phyloP scores from a whole-genome alignment of 345 rosid species.

The Crucihimalaya himalaica region DNA sequence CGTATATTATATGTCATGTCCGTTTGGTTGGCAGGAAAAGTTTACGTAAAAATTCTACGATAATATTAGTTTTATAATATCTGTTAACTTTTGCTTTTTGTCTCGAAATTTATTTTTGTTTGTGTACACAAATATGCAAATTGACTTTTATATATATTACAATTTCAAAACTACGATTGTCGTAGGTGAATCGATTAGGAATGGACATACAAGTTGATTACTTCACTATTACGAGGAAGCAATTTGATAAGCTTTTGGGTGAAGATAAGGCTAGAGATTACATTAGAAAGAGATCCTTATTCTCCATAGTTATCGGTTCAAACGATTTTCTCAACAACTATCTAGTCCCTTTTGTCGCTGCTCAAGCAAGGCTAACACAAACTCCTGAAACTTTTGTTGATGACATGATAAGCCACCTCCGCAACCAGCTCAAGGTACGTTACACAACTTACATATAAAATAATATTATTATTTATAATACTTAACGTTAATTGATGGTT shows the following conservation, averaged over 20 bases:
- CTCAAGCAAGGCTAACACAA: conserved; percentile 67
- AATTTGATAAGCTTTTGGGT: conserved; percentile 69
- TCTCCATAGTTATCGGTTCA: conserved; percentile 82
- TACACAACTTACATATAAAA: background rate
- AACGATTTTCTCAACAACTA: conserved; percentile 94
- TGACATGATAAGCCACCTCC: conserved; percentile 66
- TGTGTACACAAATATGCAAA: background rate
- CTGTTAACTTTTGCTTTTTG: background rate
- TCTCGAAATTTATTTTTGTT: background rate
- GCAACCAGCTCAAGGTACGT: conserved; percentile 62
- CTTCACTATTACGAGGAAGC: conserved; percentile 69
- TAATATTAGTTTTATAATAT: background rate
- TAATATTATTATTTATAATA: too few species aligned
- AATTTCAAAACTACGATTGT: conserved; percentile 2
- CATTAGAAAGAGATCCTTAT: conserved; percentile 54
- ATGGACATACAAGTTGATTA: conserved; percentile 87
- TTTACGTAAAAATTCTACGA: background rate
- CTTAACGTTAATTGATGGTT: background rate
- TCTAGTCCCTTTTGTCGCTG: conserved; percentile 76
- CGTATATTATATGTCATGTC: background rate
- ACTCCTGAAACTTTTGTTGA: conserved; percentile 72
- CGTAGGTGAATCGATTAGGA: conserved; percentile 78
- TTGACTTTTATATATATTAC: background rate
- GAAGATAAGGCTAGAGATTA: conserved; percentile 66
- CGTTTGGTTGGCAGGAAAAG: conserved; percentile 27